These are phyloP conservation scores for Pleurotus platypus DNA, from an alignment of 768 basidiomycete genomes.

Conservation along the genomic window DNA sequence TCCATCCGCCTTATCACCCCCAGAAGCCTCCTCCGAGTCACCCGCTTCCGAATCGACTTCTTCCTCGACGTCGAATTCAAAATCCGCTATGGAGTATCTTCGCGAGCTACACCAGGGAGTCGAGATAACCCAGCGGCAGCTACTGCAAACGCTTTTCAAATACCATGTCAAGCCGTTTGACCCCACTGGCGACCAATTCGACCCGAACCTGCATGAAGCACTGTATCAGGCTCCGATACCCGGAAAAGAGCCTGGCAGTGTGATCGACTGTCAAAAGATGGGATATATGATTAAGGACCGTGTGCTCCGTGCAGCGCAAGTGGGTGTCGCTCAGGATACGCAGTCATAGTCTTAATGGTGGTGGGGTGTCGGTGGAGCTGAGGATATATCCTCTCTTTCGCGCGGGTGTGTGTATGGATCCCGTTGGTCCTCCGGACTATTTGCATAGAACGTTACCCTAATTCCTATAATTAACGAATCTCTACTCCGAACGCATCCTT, in stretches of 20 bases:
- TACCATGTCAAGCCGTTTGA: slow-evolving; percentile 92
- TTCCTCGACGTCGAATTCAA: slow-evolving; percentile 35
- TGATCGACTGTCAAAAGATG: slow-evolving; percentile 86
- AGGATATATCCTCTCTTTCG: not conserved
- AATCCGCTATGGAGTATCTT: slow-evolving; percentile 57
- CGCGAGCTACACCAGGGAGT: slow-evolving; percentile 82
- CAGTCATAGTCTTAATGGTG: slow-evolving; percentile 5
- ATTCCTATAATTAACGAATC: slow-evolving; percentile 68
- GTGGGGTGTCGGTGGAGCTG: not conserved
- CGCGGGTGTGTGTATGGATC: slow-evolving; percentile 7
- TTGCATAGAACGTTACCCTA: slow-evolving; percentile 26
- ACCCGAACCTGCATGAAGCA: slow-evolving; percentile 95
- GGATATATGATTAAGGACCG: slow-evolving; percentile 96
- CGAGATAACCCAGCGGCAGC: slow-evolving; percentile 84
- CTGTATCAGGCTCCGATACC: slow-evolving; percentile 90
- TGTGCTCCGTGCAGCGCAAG: slow-evolving; percentile 91
- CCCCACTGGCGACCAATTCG: slow-evolving; percentile 88
- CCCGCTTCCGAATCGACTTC: slow-evolving; percentile 23
- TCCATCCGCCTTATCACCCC: slow-evolving; percentile 33
- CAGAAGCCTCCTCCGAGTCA: slow-evolving; percentile 17
- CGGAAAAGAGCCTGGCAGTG: slow-evolving; percentile 84
- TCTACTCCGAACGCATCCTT: slow-evolving; percentile 71
- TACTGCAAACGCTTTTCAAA: slow-evolving; percentile 87
- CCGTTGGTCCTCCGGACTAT: slow-evolving; percentile 26
- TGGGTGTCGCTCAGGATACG: slow-evolving; percentile 85